Percentiles rank a stretch among this genome's conserved stretches.
These are phyloP conservation scores for Agapanthus africanus DNA, from an alignment of 106 monocot genomes.

Conservation along the genomic window DNA sequence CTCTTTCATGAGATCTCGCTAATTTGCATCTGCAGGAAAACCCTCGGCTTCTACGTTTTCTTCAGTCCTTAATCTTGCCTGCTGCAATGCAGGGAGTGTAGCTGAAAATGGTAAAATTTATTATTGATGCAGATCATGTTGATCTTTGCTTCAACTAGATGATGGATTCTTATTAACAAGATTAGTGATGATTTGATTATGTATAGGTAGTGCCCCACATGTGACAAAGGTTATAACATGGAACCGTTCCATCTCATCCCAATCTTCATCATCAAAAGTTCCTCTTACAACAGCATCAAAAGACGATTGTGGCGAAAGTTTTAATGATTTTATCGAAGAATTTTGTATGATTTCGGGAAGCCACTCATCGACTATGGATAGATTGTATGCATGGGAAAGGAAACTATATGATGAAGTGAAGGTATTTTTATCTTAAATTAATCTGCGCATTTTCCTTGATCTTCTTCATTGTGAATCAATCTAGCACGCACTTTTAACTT, in stretches of 20 bases:
- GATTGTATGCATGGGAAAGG: conserved; percentile 89
- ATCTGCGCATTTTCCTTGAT: background rate
- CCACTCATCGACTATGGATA: conserved; percentile 80
- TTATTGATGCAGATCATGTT: background rate
- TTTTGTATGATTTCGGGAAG: conserved; percentile 91
- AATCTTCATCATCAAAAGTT: conserved; percentile 77
- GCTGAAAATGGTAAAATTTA: conserved; percentile 32
- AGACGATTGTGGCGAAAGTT: conserved; percentile 58
- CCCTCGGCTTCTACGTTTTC: conserved; percentile 28
- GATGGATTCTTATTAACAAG: background rate
- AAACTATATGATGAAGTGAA: conserved; percentile 95
- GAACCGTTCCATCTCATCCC: conserved; percentile 77
- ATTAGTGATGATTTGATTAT: conserved; percentile 1
- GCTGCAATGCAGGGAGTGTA: conserved; percentile 41
- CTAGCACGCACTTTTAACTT: background rate
- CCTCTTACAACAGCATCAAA: conserved; percentile 40
- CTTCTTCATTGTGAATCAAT: background rate
- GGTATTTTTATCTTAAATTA: conserved; percentile 29
- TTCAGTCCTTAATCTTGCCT: conserved; percentile 30
- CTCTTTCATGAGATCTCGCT: too few relatives aligned
- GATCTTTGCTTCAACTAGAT: background rate
- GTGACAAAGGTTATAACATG: conserved; percentile 53
- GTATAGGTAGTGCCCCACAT: conserved; percentile 40
- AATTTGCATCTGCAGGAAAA: conserved; percentile 35
- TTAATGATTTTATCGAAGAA: conserved; percentile 68